A percentile compares a stretch with the other conserved stretches of the same genome.
These are phyloP conservation scores for Cutaneotrichosporon sp. DNA, from an alignment of 1,284 basidiomycete species.

Conservation along the genomic window DNA sequence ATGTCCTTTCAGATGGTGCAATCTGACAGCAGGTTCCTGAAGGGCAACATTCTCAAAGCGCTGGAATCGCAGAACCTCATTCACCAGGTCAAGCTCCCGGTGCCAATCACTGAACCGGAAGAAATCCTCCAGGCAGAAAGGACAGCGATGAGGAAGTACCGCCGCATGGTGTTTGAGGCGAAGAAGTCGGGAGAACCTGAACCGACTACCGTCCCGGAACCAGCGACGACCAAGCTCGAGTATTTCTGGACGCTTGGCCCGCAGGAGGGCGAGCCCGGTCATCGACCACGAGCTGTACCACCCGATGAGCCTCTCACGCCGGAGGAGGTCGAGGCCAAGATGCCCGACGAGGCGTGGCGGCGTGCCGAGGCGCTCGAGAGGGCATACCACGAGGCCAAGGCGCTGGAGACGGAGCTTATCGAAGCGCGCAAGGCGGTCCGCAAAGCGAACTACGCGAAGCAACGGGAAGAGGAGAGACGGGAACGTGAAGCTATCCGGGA, in stretches of 20 bases:
- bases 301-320: background rate
- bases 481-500: conserved; percentile 14
- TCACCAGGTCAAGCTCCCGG: conserved; percentile 14
- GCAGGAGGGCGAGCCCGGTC: no score
- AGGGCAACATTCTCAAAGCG: no score
- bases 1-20: background rate
- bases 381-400: conserved; percentile 15
- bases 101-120: conserved; percentile 23
- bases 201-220: conserved; percentile 13
- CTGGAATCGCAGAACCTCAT: conserved; percentile 16
- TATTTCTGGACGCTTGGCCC: conserved; percentile 25
- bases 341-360: conserved; percentile 10
- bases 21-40: conserved; percentile 21
- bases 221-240: conserved; percentile 9
- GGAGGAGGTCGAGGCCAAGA: conserved; percentile 6
- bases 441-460: conserved; percentile 8
- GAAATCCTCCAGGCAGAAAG: conserved; percentile 20
- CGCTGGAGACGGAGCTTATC: conserved; percentile 17
- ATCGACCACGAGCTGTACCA: no score
- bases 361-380: conserved; percentile 18
- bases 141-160: background rate
- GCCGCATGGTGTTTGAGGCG: conserved; percentile 8
- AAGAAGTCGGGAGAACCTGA: conserved; percentile 2
- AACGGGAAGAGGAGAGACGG: conserved; percentile 11
- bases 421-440: conserved; percentile 15